phyloP scores from a whole-genome alignment of 2,329 filamentous ascomycete species.

The Aspergillus bombycis region DNA sequence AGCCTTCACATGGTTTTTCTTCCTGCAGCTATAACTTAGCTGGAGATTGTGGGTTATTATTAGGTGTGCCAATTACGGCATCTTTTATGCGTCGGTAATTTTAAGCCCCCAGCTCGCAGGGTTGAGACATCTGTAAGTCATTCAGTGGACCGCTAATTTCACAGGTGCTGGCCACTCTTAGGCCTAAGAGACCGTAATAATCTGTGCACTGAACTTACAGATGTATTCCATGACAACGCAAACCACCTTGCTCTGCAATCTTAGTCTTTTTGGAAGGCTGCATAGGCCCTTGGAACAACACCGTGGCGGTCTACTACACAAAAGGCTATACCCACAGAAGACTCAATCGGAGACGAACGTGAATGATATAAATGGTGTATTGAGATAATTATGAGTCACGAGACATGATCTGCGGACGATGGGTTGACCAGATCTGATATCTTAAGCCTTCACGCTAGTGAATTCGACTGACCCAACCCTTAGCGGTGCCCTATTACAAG shows the following conservation, averaged over 20 bases:
- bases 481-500: background rate
- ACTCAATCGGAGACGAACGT: constrained; percentile 10
- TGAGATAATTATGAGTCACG: background rate
- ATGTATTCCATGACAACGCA: background rate
- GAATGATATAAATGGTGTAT: background rate
- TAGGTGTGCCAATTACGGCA: constrained; percentile 1
- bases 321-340: background rate
- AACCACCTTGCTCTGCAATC: background rate
- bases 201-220: background rate
- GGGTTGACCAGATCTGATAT: background rate
- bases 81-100: background rate
- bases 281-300: background rate
- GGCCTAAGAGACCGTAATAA: background rate
- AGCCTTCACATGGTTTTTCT: background rate
- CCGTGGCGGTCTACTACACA: background rate
- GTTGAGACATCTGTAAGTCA: background rate
- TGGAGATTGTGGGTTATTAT: background rate
- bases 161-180: background rate
- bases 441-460: background rate
- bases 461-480: background rate
- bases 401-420: background rate
- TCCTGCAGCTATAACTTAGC: background rate
- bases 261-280: background rate
- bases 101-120: background rate
- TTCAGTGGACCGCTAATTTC: background rate